These are phyloP conservation scores for Penicillium turbatum DNA, from an alignment of 495 filamentous ascomycete species.

Conservation along the genomic window DNA sequence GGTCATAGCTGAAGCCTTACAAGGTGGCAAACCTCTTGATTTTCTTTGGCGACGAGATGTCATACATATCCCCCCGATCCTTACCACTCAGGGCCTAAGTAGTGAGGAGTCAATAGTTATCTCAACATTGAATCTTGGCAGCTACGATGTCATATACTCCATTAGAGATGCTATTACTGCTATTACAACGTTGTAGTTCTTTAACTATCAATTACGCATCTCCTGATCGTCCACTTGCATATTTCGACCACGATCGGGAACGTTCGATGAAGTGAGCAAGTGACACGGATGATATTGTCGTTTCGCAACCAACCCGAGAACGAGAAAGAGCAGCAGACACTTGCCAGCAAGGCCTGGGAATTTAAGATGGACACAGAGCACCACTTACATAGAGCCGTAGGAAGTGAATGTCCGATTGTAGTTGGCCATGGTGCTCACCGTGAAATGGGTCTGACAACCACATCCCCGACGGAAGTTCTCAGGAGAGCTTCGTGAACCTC, in stretches of 20 bases:
- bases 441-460: too few species aligned
- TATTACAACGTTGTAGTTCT: too few species aligned
- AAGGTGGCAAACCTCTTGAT: not conserved
- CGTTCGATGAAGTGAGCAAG: not conserved
- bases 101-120: not conserved
- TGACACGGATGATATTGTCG: not conserved
- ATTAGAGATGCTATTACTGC: not conserved
- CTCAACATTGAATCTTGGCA: not conserved
- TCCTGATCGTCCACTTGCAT: not conserved
- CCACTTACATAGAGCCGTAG: too few species aligned
- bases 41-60: not conserved
- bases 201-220: not conserved
- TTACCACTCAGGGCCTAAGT: not conserved
- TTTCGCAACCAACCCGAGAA: too few species aligned
- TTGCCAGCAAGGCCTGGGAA: too few species aligned
- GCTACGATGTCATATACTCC: slow-evolving; percentile 5
- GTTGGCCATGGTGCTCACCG: too few species aligned
- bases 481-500: too few species aligned
- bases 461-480: too few species aligned
- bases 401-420: too few species aligned
- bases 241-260: not conserved
- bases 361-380: too few species aligned
- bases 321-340: too few species aligned
- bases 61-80: not conserved
- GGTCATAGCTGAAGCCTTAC: not conserved